Conservation (phyloP, 2,329 filamentous ascomycete species). For the Apiospora saccharicola region DNA sequence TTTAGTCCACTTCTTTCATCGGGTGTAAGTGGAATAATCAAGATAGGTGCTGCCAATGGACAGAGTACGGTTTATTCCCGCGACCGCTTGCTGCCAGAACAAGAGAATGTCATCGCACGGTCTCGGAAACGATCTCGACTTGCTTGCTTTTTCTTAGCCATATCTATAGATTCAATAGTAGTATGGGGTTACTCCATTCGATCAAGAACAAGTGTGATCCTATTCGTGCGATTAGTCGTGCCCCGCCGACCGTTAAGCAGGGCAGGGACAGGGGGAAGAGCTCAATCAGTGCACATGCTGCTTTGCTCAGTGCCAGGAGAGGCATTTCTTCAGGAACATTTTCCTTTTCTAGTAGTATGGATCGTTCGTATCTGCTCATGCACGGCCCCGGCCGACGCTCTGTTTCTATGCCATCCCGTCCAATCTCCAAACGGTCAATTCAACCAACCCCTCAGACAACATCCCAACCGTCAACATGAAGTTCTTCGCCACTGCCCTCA, state of each 20-base stretch:
- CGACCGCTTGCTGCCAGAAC: neutral
- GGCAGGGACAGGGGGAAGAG: neutral
- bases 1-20: no score
- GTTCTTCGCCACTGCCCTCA: slow-evolving; percentile 13
- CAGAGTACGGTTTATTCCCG: no score
- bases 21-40: no score
- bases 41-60: no score
- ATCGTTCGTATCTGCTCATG: neutral
- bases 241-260: neutral
- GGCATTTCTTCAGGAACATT: neutral
- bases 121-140: neutral
- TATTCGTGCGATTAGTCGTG: neutral
- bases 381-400: neutral
- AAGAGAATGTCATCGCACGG: neutral
- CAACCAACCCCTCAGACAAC: neutral
- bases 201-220: neutral
- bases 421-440: neutral
- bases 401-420: neutral
- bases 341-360: neutral
- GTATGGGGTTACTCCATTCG: neutral
- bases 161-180: neutral
- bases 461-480: neutral
- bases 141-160: neutral
- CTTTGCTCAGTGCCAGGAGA: neutral
- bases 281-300: neutral